These are phyloP conservation scores for Avena insularis DNA, from an alignment of 176 grass and related monocot species.

Conservation along the genomic window DNA sequence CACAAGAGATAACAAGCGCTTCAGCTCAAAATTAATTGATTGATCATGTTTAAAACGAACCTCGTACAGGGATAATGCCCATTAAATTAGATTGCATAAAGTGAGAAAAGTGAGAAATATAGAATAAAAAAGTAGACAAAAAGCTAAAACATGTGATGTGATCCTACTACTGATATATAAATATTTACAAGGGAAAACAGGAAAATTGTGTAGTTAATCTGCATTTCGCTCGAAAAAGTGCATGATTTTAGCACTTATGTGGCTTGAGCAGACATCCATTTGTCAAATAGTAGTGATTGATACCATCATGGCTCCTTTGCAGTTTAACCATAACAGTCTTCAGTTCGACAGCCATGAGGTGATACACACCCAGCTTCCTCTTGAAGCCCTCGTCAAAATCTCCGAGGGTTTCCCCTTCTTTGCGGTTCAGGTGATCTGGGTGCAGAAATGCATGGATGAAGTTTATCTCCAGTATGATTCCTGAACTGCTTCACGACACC, in stretches of 20 bases:
- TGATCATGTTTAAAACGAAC: constrained; percentile 59
- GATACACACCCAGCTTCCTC: constrained; percentile 49
- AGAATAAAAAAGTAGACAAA: constrained; percentile 49
- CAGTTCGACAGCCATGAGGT: constrained; percentile 43
- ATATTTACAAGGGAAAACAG: constrained; percentile 68
- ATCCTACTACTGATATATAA: constrained; percentile 64
- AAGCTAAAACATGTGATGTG: constrained; percentile 47
- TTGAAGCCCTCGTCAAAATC: constrained; percentile 57
- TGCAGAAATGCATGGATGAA: constrained; percentile 50
- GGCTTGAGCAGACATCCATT: constrained; percentile 41
- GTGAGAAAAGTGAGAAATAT: constrained; percentile 35
- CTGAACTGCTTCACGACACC: constrained; percentile 46
- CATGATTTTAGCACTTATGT: constrained; percentile 43
- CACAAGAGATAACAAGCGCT: background rate
- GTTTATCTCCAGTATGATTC: constrained; percentile 59
- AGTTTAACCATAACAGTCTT: background rate
- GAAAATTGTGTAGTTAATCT: constrained; percentile 61
- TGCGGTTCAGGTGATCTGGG: constrained; percentile 56
- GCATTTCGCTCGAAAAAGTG: constrained; percentile 39
- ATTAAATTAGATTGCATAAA: constrained; percentile 49
- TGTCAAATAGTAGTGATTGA: constrained; percentile 35
- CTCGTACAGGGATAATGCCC: constrained; percentile 52
- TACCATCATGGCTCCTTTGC: background rate
- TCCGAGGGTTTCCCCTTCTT: constrained; percentile 57
- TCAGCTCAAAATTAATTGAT: constrained; percentile 61